Conservation (phyloP, 768 basidiomycete species). For the Suillus spraguei region DNA sequence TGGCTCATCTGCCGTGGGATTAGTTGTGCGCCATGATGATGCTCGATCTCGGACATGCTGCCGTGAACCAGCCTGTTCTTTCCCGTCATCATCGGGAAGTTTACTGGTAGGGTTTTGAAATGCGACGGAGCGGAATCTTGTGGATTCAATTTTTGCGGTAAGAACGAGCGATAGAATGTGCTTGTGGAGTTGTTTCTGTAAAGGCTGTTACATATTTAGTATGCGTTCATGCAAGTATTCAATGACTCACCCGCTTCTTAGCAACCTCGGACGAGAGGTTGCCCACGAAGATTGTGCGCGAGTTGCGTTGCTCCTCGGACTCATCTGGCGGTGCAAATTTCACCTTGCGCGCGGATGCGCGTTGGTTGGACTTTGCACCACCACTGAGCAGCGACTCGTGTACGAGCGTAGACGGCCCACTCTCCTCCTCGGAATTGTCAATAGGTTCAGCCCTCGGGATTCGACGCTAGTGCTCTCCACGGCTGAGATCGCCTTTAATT, state of each 20-base stretch:
- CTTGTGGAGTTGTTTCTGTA: conserved; percentile 73
- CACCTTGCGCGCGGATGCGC: conserved; percentile 33
- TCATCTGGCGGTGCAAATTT: conserved; percentile 71
- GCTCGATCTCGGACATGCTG: conserved; percentile 61
- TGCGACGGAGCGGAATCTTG: conserved; percentile 91
- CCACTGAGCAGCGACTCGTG: conserved; percentile 58
- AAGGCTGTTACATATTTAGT: conserved; percentile 47
- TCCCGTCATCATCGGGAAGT: conserved; percentile 42
- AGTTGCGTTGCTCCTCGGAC: conserved; percentile 70
- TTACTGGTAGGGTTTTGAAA: conserved; percentile 82
- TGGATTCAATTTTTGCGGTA: conserved; percentile 83
- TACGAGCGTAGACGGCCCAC: conserved; percentile 44
- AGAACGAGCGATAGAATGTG: conserved; percentile 77
- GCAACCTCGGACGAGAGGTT: conserved; percentile 81
- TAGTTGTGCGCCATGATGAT: conserved; percentile 55
- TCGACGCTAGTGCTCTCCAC: background rate
- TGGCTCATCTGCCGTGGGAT: conserved; percentile 43
- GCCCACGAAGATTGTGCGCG: conserved; percentile 89
- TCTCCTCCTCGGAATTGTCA: conserved; percentile 35
- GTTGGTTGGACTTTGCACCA: conserved; percentile 29
- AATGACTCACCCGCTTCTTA: conserved; percentile 65
- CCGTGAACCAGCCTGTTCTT: conserved; percentile 35
- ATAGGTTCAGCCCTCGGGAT: background rate
- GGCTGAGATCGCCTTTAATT: background rate
- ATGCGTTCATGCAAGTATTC: conserved; percentile 9